Base-by-base conservation (phyloP, 805 yeast genomes). In the Saitoella complicata region DNA sequence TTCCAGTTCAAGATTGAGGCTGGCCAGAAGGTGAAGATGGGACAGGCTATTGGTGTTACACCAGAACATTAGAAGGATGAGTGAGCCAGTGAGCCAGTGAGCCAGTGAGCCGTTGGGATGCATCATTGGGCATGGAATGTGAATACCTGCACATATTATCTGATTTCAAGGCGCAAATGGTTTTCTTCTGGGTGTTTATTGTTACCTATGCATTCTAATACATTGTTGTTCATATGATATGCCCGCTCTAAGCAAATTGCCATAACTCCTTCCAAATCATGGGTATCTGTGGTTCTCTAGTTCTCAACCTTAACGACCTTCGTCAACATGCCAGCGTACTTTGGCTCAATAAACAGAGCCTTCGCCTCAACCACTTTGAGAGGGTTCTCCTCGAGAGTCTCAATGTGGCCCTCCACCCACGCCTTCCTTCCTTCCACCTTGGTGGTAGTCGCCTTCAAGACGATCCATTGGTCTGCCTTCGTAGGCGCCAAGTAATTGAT, bases 21-120 rank as follows among this genome's bases (percentile, higher is more conserved):
- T 10, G 93, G 93, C n/a, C 78, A 85, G 53, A 71, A 67, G 51
- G 86, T 91, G 40, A 76, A 77, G 58, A 76, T 88, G 76, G 98
- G 98, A 8, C 80, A 88, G 64, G 56, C 72, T 7, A 64, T 87
- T 39, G 95, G 95, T 21, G 21, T 21, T 21, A 21, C 21, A 32
- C 13, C 13, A 36, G 6, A 36, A 36, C 21, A 21, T 21, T 21
- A 21, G 21, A 21, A 21, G 21, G 21, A 21, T 21, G 21, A 21
- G 4, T 21, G 21, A 21, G 21, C 21, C 21, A 21, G 21, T 21
- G 21, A 21, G 21, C 21, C 21, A 4, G 4, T 21, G 21, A 21
- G 21, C 21, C 21, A 21, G 21, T 21, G 21, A 21, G 21, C 21
- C 21, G 21, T n/a, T 21, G 21, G 21, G 21, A 21, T 21, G 21